Base-by-base conservation (phyloP, 2,329 filamentous ascomycete genomes). In the Trichoderma arundinaceum region DNA sequence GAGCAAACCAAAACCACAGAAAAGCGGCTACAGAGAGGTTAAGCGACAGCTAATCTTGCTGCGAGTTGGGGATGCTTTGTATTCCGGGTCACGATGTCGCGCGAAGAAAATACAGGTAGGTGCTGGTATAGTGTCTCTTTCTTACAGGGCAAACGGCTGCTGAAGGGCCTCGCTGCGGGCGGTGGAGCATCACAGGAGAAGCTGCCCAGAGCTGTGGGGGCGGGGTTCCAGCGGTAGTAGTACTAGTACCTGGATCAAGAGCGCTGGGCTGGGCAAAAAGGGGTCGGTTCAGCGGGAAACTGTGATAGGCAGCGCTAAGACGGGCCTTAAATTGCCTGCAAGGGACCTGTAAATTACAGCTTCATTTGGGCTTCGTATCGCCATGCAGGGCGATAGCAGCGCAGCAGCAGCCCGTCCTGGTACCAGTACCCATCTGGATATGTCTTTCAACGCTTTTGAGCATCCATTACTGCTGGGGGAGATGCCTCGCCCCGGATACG, bases 141-240 rank as follows among this genome's bases (percentile, higher is more conserved):
- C 22, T 28, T 28, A 28, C 22, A 28, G 22, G 22, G 22, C 22
- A 28, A 28, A 28, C 22, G 22, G 22, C 22, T 28, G 22, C 22
- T 38, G 35, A 10, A 38, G 35, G 35, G 35, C 35, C 35, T 38
- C 10, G 7, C 10, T 13, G 28, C 48, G n/a, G 48, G 48, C 48
- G 28, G 48, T 51, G 48, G 48, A 51, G 48, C 48, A 51, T 53
- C 33, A 19, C 58, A 51, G 48, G 58, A 61, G 58, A 61, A 60
- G 57, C 41, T 56, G 60, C 32, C 58, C 64, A 39, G 63, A 65
- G 44, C 66, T 66, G 67, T 67, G 67, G 67, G 66, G 67, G 67
- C 63, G 67, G 67, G 67, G 63, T 46, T 62, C 13, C 35, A 33
- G 54, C n/a, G 44, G 54, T 44, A 32, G 52, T 38, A 41, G 35